These are phyloP conservation scores for Alternaria arborescens DNA, from an alignment of 2,329 filamentous ascomycete species.

Conservation along the genomic window DNA sequence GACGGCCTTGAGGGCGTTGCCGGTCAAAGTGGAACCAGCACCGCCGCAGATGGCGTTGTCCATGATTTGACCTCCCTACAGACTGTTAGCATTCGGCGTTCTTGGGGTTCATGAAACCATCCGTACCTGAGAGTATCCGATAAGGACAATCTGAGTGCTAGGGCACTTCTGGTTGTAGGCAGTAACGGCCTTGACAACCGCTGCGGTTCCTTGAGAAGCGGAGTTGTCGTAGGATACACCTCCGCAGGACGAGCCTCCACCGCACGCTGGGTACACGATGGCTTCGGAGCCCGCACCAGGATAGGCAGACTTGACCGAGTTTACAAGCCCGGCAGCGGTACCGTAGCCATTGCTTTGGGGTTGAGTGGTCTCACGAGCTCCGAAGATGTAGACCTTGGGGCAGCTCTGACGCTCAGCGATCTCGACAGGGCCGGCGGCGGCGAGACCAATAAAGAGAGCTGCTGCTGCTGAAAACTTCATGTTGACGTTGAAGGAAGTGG, in stretches of 20 bases:
- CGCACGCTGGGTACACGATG: slow-evolving; percentile 65
- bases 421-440: slow-evolving; percentile 48
- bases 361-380: slow-evolving; percentile 55
- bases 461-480: slow-evolving; percentile 48
- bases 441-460: slow-evolving; percentile 41
- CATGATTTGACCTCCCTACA: slow-evolving; percentile 68
- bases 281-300: slow-evolving; percentile 53
- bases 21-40: slow-evolving; percentile 57
- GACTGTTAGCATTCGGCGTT: slow-evolving; percentile 13
- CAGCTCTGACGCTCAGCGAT: slow-evolving; percentile 49
- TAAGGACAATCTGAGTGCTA: slow-evolving; percentile 65
- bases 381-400: slow-evolving; percentile 56
- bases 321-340: slow-evolving; percentile 52
- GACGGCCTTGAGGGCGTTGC: slow-evolving; percentile 62
- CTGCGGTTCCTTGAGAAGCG: slow-evolving; percentile 64
- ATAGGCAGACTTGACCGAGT: slow-evolving; percentile 52
- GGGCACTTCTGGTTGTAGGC: slow-evolving; percentile 66
- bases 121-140: slow-evolving; percentile 69
- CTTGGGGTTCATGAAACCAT: neutral
- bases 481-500: slow-evolving; percentile 1
- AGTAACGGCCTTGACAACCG: slow-evolving; percentile 68
- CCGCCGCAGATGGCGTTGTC: slow-evolving; percentile 70
- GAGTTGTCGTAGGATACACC: slow-evolving; percentile 68
- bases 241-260: slow-evolving; percentile 67
- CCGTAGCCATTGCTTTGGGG: slow-evolving; percentile 52